Percentiles rank a stretch among this genome's conserved stretches.
These are phyloP conservation scores for Irpex rosettiformis DNA, from an alignment of 1,284 basidiomycete genomes.

Conservation along the genomic window DNA sequence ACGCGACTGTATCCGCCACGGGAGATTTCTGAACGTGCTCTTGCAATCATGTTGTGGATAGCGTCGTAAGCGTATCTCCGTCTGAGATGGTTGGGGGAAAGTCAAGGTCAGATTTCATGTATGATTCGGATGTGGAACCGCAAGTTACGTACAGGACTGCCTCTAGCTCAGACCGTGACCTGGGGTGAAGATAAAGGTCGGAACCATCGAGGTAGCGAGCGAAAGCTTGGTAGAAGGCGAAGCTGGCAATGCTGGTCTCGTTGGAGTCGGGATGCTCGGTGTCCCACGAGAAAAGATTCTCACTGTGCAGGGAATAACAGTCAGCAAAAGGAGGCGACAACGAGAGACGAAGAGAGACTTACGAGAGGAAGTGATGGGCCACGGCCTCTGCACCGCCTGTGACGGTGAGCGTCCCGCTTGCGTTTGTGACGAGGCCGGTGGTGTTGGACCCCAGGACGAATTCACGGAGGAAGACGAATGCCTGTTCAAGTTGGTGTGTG, in stretches of 20 bases:
- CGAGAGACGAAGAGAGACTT: slow-evolving; percentile 27
- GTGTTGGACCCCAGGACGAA: slow-evolving; percentile 28
- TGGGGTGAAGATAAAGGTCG: slow-evolving; percentile 68
- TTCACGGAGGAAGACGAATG: slow-evolving; percentile 27
- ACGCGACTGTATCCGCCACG: slow-evolving; percentile 74
- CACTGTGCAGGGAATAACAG: slow-evolving; percentile 36
- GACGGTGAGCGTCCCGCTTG: too few relatives aligned
- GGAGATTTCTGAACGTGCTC: slow-evolving; percentile 58
- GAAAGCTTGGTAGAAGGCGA: slow-evolving; percentile 43
- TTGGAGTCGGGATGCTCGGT: slow-evolving; percentile 62
- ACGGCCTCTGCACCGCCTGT: slow-evolving; percentile 72
- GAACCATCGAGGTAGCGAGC: slow-evolving; percentile 36
- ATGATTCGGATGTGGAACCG: slow-evolving; percentile 5
- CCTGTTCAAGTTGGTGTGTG: too few relatives aligned
- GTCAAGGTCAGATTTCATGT: neutral
- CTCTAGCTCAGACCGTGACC: slow-evolving; percentile 61
- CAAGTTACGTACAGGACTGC: slow-evolving; percentile 56
- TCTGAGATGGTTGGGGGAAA: slow-evolving; percentile 33
- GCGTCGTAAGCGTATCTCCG: slow-evolving; percentile 72
- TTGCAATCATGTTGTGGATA: slow-evolving; percentile 75
- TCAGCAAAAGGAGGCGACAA: slow-evolving; percentile 10
- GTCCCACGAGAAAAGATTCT: slow-evolving; percentile 67
- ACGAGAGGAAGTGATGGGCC: slow-evolving; percentile 69
- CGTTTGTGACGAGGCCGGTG: slow-evolving; percentile 25
- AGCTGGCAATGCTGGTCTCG: slow-evolving; percentile 69